A percentile compares a stretch with the other conserved stretches of the same genome.
These are phyloP conservation scores for Pseudonectria foliicola DNA, from an alignment of 2,329 filamentous ascomycete species.

Conservation along the genomic window DNA sequence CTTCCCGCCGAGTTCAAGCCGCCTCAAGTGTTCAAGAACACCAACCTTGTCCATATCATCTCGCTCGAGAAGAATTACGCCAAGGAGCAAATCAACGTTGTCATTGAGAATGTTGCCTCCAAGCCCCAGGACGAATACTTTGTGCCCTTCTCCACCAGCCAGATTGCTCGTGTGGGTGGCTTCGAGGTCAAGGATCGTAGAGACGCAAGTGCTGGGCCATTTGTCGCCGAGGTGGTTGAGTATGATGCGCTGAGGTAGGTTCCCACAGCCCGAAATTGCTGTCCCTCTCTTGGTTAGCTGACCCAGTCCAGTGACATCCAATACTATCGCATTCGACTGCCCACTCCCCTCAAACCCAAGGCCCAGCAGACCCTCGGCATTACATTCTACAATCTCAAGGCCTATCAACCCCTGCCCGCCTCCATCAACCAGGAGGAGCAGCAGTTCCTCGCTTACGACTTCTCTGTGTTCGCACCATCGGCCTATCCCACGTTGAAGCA, in stretches of 20 bases:
- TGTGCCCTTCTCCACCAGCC: constrained; percentile 71
- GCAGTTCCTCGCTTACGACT: constrained; percentile 80
- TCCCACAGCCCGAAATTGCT: constrained; percentile 6
- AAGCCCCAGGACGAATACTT: constrained; percentile 85
- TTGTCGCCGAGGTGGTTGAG: constrained; percentile 62
- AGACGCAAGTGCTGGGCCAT: constrained; percentile 57
- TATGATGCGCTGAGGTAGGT: constrained; percentile 51
- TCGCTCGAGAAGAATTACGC: constrained; percentile 91
- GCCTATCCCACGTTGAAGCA: constrained; percentile 84
- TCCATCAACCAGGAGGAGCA: constrained; percentile 75
- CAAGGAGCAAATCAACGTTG: constrained; percentile 86
- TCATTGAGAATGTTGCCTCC: constrained; percentile 79
- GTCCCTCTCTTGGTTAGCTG: constrained; percentile 8
- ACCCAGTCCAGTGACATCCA: constrained; percentile 54
- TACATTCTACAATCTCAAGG: constrained; percentile 71
- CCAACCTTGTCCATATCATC: constrained; percentile 81
- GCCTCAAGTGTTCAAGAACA: constrained; percentile 87
- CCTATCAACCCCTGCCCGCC: constrained; percentile 74
- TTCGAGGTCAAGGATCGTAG: constrained; percentile 94
- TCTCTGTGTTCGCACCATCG: constrained; percentile 78
- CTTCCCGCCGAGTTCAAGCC: constrained; percentile 68
- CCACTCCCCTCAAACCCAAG: constrained; percentile 66
- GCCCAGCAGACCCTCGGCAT: constrained; percentile 82
- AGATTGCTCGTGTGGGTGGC: constrained; percentile 72
- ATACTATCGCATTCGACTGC: constrained; percentile 79